phyloP scores from a whole-genome alignment of 805 yeast species.

The Metschnikowia kofuensis region DNA sequence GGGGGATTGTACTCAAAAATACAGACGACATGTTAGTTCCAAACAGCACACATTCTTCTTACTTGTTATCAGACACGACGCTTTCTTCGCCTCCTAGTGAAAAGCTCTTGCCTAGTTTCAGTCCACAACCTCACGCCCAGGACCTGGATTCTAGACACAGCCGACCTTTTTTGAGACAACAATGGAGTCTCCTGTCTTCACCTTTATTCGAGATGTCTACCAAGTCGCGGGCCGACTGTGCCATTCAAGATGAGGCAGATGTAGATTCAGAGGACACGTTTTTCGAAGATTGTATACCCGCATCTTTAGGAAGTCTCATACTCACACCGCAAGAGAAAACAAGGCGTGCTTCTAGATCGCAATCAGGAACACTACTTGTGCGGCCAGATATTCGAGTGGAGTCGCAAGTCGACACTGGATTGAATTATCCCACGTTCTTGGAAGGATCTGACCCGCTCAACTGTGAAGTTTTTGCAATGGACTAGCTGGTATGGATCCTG shows the following conservation, averaged over 20 bases:
- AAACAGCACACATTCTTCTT: not conserved
- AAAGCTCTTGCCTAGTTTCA: not conserved
- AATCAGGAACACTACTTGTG: conserved; percentile 39
- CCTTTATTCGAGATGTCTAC: conserved; percentile 4
- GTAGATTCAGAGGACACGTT: conserved; percentile 27
- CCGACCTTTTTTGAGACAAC: not conserved
- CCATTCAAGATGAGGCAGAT: conserved; percentile 33
- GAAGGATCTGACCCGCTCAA: not conserved
- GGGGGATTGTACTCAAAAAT: not conserved
- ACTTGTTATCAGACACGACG: not conserved
- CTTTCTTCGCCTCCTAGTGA: not conserved
- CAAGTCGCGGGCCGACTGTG: conserved; percentile 15
- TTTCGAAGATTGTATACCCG: conserved; percentile 81
- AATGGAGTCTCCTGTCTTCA: conserved; percentile 7
- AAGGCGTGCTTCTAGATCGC: conserved; percentile 64
- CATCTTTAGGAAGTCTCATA: conserved; percentile 67
- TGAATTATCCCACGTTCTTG: not conserved
- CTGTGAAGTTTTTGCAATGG: conserved; percentile 4
- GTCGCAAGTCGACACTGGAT: not conserved
- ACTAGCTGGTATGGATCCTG: conserved; percentile 1
- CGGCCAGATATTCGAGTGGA: conserved; percentile 7
- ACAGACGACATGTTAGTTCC: not conserved
- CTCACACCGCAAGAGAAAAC: conserved; percentile 76
- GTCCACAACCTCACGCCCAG: not conserved
- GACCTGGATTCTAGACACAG: not conserved